Evolutionary conservation across 2,329 filamentous ascomycete species (phyloP), one percentile per base, ranked within the genome.

Genomic region (Colletotrichum horii): DNA sequence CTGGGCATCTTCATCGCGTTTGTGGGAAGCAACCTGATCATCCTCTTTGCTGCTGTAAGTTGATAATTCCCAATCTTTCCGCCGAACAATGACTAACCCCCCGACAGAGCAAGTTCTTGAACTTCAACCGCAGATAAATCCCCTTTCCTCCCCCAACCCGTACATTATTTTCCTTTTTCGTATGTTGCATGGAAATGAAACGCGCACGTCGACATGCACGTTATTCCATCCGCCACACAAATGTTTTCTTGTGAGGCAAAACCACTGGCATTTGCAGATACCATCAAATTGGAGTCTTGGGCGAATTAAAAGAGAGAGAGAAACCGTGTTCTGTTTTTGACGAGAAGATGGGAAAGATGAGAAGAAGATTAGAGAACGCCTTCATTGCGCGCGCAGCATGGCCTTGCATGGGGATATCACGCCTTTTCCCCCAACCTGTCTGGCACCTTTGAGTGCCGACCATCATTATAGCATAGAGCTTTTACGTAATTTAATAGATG

Each of bases 1-100:
- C 74, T 97, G 72, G 96, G 95, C 3, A 97, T 98, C 77, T 93
- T 93, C 79, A 79, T 90, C 36, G 93, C 93, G 2, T 98, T 96
- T 81, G 89, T 97, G 69, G 94, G 85, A 16, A 95, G 93, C 81
- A 98, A 97, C 83, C 81, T 97, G 80, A 89, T 94, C 32, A 90
- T 92, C 76, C 80, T 92, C 34, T 85, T 91, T 69, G 9, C 85
- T 62, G 90, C 88, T 58, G 90, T 91, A 85, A 83, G 90, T 87
- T 66, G 43, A 56, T 5, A 55, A 2, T n/a, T 1, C 3, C 9
- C 77, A 24, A 24, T 3, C 11, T 32, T 60, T 11, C 4, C 3
- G 19, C 55, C 11, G 28, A n/a, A 19, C 32, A 26, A 28, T 12
- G 52, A 26, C 32, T 76, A n/a, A 73, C 66, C 15, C 8, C 2